Percentiles rank a stretch among this genome's conserved stretches.
Conservation (phyloP, 2,329 filamentous ascomycete genomes). For the Myriosclerotinia scirpicola region DNA sequence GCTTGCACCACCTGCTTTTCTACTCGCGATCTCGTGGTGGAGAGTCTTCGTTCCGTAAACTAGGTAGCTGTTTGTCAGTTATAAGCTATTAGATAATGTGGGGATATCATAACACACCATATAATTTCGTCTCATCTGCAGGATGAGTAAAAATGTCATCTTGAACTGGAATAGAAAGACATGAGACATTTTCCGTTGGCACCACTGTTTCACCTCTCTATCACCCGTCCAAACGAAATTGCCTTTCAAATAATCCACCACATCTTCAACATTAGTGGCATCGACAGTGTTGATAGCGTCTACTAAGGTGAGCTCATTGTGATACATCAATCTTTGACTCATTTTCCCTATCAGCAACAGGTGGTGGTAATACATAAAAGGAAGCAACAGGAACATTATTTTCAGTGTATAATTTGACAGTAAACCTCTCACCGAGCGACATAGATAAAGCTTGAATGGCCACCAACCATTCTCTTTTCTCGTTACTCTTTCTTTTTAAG, state of each 20-base stretch:
- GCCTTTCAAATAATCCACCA: conserved; percentile 30
- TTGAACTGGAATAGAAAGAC: conserved; percentile 30
- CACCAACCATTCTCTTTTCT: conserved; percentile 31
- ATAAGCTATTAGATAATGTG: neutral
- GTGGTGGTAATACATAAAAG: conserved; percentile 1
- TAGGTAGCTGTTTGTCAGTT: neutral
- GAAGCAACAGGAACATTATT: neutral
- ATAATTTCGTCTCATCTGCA: conserved; percentile 29
- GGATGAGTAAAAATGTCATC: conserved; percentile 31
- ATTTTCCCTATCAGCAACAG: conserved; percentile 10
- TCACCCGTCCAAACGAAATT: conserved; percentile 36
- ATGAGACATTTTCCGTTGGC: conserved; percentile 22
- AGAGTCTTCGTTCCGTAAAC: conserved; percentile 31
- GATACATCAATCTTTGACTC: conserved; percentile 28
- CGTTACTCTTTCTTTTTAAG: neutral
- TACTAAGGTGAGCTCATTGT: conserved; percentile 32
- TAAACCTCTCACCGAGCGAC: neutral
- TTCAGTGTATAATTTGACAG: neutral
- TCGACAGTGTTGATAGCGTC: conserved; percentile 24
- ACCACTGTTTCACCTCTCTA: conserved; percentile 19
- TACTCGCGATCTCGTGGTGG: conserved; percentile 29
- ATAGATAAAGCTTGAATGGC: conserved; percentile 1
- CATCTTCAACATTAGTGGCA: conserved; percentile 22
- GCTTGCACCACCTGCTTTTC: conserved; percentile 14
- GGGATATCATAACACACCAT: neutral